Conservation (phyloP, 2,329 filamentous ascomycete genomes). For the Colletotrichum acutatum region DNA sequence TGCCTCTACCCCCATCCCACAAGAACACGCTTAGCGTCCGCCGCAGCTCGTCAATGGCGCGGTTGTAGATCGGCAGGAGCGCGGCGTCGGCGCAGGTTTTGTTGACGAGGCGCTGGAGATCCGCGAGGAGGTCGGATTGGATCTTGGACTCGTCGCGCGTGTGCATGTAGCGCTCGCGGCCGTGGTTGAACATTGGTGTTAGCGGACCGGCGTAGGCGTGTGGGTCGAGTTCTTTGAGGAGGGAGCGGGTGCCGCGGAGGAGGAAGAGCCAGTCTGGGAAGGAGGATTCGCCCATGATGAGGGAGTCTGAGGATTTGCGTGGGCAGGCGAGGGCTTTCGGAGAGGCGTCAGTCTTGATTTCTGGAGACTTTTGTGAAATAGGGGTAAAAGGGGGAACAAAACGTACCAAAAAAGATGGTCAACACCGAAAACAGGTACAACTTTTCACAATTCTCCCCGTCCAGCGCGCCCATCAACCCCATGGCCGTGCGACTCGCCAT, state of each 20-base stretch:
- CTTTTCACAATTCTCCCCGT: conserved; percentile 38
- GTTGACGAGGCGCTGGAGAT: conserved; percentile 38
- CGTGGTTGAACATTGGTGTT: conserved; percentile 39
- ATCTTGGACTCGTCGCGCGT: conserved; percentile 25
- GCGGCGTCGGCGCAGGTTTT: conserved; percentile 35
- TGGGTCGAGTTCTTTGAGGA: conserved; percentile 39
- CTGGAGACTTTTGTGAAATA: neutral
- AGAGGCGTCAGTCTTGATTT: neutral
- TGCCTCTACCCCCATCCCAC: conserved; percentile 33
- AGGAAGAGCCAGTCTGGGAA: conserved; percentile 47
- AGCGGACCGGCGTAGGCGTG: conserved; percentile 34
- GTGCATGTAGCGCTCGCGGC: conserved; percentile 38
- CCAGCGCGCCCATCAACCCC: conserved; percentile 33
- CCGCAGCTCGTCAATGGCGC: conserved; percentile 38
- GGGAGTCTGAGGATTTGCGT: conserved; percentile 42
- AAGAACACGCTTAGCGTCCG: conserved; percentile 35
- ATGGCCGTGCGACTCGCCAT: conserved; percentile 37
- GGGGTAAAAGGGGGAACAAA: neutral
- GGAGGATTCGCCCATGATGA: conserved; percentile 43
- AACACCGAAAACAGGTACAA: conserved; percentile 45
- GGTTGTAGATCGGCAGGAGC: conserved; percentile 37
- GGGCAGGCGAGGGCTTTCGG: conserved; percentile 41
- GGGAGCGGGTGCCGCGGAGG: conserved; percentile 42
- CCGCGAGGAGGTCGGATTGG: conserved; percentile 35
- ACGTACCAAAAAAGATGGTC: conserved; percentile 46